These are phyloP conservation scores for Penicillium paradoxum DNA, from an alignment of 495 filamentous ascomycete species.

Conservation along the genomic window DNA sequence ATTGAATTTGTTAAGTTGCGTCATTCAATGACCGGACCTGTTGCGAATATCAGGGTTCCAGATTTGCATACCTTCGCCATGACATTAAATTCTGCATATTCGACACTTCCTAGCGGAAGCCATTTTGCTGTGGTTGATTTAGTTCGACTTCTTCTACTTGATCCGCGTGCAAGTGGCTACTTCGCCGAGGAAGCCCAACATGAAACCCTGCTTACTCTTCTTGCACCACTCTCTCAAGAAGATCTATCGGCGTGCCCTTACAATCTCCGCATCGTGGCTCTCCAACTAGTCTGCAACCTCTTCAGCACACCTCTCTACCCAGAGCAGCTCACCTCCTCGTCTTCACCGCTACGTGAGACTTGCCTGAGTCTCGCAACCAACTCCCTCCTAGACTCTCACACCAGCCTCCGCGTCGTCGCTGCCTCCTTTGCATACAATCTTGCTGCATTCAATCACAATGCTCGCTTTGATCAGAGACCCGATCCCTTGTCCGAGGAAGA, in stretches of 20 bases:
- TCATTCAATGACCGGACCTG: conserved; percentile 16
- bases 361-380: conserved; percentile 45
- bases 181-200: conserved; percentile 71
- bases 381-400: conserved; percentile 51
- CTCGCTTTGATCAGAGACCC: conserved; percentile 50
- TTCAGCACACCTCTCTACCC: conserved; percentile 52
- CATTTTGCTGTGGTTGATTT: conserved; percentile 80
- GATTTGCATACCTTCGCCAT: conserved; percentile 43
- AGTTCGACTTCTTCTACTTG: conserved; percentile 68
- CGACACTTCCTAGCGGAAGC: conserved; percentile 37
- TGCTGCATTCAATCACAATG: conserved; percentile 60
- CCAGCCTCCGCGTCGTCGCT: conserved; percentile 64
- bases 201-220: conserved; percentile 57
- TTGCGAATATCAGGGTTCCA: conserved; percentile 47
- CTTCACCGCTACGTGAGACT: conserved; percentile 30
- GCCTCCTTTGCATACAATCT: conserved; percentile 82
- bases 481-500: conserved; percentile 61
- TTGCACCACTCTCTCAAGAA: conserved; percentile 51
- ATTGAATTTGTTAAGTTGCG: conserved; percentile 57
- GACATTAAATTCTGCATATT: conserved; percentile 27
- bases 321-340: conserved; percentile 32
- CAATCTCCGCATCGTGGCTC: conserved; percentile 72
- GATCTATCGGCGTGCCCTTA: conserved; percentile 58
- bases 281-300: conserved; percentile 60
- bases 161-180: conserved; percentile 79